Evolutionary conservation across 2,329 filamentous ascomycete genomes (phyloP), one percentile per base, ranked within the genome.

Genomic region (Laburnicola sp.): DNA sequence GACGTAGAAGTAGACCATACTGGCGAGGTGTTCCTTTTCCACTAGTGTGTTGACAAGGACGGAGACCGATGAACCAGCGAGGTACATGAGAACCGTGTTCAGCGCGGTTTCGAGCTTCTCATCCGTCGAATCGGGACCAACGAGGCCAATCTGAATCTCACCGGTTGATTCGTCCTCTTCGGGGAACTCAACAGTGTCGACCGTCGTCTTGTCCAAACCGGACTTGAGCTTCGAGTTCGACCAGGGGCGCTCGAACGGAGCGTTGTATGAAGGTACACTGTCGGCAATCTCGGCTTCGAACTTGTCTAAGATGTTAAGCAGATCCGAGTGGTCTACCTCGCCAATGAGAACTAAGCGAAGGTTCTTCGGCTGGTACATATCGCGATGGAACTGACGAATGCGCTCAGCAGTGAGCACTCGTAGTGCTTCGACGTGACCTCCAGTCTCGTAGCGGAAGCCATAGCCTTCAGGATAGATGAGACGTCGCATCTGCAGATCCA

Each of bases 311-410:
- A 95, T 91, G 28, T 86, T 75, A 22, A 97, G 76, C 51, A 99
- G 81, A 63, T 95, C 82, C 0, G 83, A 76, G 67, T 97, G 89
- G 66, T 97, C 86, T 1, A 96, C 85, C 72, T 97, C 91, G 37
- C 94, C 94, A n/a, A 95, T 87, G 52, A 99, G 85, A 25, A 97
- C 83, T 26, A 99, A 77, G 58, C 92, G 95, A 53, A 99, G 78
- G 66, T 99, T 99, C 70, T 92, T 93, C 2, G 94, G 94, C 70
- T 97, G 93, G 68, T 99, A 99, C 93, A 99, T 97, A 58, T 92
- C 89, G 56, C 86, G 86, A 72, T 99, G 94, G 65, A 97, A 99
- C 51, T 87, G 85, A n/a, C 94, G 86, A 59, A 99, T 99, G 34
- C 91, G 86, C 45, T 97, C 88, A 1, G 91, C 86, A 0, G 91